phyloP scores from a whole-genome alignment of 768 basidiomycete genomes.

The Auricularia heimuer region DNA sequence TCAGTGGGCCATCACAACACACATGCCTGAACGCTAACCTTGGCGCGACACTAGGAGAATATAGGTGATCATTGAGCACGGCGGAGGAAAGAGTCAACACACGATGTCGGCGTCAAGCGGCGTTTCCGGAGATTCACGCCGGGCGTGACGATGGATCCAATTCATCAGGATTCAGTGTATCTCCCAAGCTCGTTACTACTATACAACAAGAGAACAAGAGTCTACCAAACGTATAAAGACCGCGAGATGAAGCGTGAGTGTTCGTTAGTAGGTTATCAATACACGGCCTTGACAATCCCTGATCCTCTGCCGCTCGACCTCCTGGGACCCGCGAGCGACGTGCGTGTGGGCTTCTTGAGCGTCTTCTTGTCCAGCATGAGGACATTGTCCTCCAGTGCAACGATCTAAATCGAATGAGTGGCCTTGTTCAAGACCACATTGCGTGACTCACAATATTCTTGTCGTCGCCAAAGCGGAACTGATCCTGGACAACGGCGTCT shows the following conservation, averaged over 20 bases:
- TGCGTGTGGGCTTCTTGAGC: slow-evolving; percentile 70
- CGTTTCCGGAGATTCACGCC: not conserved
- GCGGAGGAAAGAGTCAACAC: not conserved
- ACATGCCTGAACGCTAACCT: slow-evolving; percentile 31
- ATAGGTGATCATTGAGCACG: slow-evolving; percentile 71
- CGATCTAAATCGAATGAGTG: slow-evolving; percentile 49
- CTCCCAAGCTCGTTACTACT: not conserved
- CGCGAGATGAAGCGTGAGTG: not conserved
- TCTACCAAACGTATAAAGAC: not conserved
- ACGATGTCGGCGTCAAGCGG: not conserved
- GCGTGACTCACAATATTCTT: slow-evolving; percentile 73
- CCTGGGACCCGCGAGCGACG: slow-evolving; percentile 19
- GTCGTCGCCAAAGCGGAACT: slow-evolving; percentile 96
- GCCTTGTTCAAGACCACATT: not conserved
- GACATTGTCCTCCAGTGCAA: slow-evolving; percentile 90
- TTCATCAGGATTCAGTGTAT: not conserved
- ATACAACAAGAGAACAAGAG: not conserved
- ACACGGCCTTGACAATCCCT: slow-evolving; percentile 20
- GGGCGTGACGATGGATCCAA: not conserved
- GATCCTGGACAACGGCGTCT: slow-evolving; percentile 90
- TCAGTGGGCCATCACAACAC: not conserved
- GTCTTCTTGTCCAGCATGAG: slow-evolving; percentile 90
- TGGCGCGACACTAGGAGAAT: slow-evolving; percentile 89
- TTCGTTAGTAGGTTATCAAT: slow-evolving; percentile 6
- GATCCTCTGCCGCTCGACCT: slow-evolving; percentile 15